These are phyloP conservation scores for Phytopythium cucurbitacearum DNA, from an alignment of 352 stramenopile genomes.

Conservation along the genomic window DNA sequence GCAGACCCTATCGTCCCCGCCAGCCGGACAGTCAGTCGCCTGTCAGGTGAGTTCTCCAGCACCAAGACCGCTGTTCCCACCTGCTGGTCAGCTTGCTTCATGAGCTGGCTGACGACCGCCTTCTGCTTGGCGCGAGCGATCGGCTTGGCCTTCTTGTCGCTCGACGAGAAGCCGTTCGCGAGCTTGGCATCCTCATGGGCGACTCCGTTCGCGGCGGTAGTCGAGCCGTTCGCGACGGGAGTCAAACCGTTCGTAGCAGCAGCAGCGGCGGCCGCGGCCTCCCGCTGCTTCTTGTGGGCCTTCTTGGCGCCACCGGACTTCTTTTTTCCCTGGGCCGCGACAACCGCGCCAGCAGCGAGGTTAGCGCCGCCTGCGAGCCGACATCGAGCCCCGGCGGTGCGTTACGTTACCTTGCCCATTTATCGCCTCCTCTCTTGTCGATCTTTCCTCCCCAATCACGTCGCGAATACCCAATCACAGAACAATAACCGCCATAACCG, in stretches of 20 bases:
- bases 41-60: no score
- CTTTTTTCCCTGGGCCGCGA: slow-evolving; percentile 28
- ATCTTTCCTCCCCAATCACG: no score
- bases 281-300: slow-evolving; percentile 52
- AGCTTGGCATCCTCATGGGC: not conserved
- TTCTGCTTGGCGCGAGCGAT: slow-evolving; percentile 42
- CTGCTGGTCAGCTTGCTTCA: slow-evolving; percentile 57
- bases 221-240: not conserved
- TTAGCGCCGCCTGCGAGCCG: not conserved
- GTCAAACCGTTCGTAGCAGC: slow-evolving; percentile 2
- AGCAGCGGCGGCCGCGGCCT: slow-evolving; percentile 4
- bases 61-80: slow-evolving; percentile 3
- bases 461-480: no score
- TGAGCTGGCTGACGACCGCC: slow-evolving; percentile 47
- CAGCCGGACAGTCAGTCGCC: not conserved
- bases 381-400: not conserved
- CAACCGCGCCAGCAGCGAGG: not conserved
- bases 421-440: no score
- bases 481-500: no score
- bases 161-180: slow-evolving; percentile 3
- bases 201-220: not conserved
- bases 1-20: slow-evolving; percentile 30
- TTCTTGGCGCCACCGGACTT: slow-evolving; percentile 34
- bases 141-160: slow-evolving; percentile 15
- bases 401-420: not conserved